Evolutionary conservation across 2,329 filamentous ascomycete species (phyloP).

Genomic region (Cladosporium colombiae): DNA sequence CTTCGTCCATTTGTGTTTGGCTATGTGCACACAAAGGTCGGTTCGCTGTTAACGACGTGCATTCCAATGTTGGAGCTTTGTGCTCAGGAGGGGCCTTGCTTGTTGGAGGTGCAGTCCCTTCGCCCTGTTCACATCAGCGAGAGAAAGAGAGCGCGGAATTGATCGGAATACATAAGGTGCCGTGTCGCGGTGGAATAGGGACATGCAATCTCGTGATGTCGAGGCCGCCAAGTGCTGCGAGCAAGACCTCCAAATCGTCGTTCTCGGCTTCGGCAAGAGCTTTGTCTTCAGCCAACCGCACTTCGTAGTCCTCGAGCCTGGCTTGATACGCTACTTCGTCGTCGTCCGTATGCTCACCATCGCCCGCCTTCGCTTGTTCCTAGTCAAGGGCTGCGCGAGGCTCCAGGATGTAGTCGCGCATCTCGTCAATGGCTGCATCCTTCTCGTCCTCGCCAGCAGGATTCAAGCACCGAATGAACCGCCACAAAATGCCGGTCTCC

Average conservation of each 20-base stretch:
- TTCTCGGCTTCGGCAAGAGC: constrained; percentile 1
- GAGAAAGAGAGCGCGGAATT: not conserved
- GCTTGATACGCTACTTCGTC: not conserved
- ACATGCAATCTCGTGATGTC: constrained; percentile 5
- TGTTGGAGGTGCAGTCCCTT: not conserved
- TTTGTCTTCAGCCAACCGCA: not conserved
- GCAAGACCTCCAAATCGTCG: constrained; percentile 1
- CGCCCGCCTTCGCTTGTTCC: not conserved
- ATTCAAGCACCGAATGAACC: not conserved
- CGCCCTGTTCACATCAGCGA: not conserved
- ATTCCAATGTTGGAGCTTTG: no score
- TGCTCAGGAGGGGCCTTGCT: not conserved
- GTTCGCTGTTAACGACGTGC: no score
- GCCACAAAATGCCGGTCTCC: not conserved
- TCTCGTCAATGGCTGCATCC: not conserved
- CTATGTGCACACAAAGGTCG: no score
- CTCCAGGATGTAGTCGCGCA: not conserved
- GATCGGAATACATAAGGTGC: not conserved
- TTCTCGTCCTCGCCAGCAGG: constrained; percentile 4
- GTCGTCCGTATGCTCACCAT: not conserved
- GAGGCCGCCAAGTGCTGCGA: not conserved
- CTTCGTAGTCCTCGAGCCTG: not conserved
- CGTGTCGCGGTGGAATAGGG: not conserved
- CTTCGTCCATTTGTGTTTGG: no score
- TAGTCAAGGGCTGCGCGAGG: not conserved